Base-by-base conservation (phyloP, 768 basidiomycete genomes). In the Rhodosporidiobolus sp. region DNA sequence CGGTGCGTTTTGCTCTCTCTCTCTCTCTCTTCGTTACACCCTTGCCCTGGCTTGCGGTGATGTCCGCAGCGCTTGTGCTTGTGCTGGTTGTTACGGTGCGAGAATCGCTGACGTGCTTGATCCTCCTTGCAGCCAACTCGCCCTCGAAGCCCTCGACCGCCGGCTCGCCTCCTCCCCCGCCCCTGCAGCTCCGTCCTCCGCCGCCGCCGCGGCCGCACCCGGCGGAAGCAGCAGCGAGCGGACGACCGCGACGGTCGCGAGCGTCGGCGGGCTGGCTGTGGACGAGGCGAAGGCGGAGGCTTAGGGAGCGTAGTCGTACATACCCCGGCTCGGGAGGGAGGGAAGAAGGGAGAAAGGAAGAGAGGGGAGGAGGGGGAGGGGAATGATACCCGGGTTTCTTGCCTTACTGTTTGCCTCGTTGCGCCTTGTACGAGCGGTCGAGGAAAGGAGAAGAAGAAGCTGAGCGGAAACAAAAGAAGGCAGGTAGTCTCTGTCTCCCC, bases 101-200 rank as follows among this genome's bases (percentile, higher is more conserved):
- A 22, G 22, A 22, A 28, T 12, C 30, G 43, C 49, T 55, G 54
- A 32, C 22, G 19, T 3, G 22, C 32, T 43, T 43, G 8, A 32
- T 16, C 10, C 24, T 35, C 14, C 49, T 16, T 26, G 34, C 78
- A 96, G 95, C 77, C 93, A 94, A 2, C 87, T 99, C 84, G 96
- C 96, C 43, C 83, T 99, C 78, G 96, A 97, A 81, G 96, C 96
- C 7, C 86, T 99, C 48, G 96, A 99, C 77, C 94, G 96, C 78
- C 87, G 94, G 43, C 81, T 98, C 63, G 92, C 94, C 34, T 77
- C 81, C 14, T 67, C 69, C 19, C 71, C 79, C 49, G 72, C 67
- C 20, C 55, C 69, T 12, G 50, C 75, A 34, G 14, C 67, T 11
- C 4, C 61, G 1, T 17, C 57, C 6, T 16, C 66, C 2, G 14